Evolutionary conservation across 164 flowering plant species (phyloP).

Genomic region (Umbilicus rupestris): DNA sequence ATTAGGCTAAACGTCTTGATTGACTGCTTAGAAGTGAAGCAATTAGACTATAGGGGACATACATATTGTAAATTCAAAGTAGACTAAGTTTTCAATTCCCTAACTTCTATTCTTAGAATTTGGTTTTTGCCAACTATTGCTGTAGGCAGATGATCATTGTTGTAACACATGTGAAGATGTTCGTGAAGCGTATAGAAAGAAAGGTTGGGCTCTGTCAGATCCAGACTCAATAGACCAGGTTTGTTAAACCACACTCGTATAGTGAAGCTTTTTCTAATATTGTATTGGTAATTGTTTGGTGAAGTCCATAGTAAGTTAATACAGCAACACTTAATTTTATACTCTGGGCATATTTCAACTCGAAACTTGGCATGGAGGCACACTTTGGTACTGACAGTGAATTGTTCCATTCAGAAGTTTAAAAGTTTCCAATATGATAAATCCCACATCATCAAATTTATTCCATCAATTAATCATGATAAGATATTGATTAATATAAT

Average conservation of each 20-base stretch:
- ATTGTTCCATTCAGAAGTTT: neutral
- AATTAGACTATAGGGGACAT: neutral
- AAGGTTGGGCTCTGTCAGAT: slow-evolving; percentile 75
- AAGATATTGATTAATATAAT: neutral
- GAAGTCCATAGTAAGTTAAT: neutral
- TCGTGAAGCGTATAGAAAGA: slow-evolving; percentile 81
- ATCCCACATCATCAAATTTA: neutral
- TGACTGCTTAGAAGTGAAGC: neutral
- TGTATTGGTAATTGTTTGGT: neutral
- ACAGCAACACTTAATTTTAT: neutral
- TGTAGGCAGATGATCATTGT: slow-evolving; percentile 74
- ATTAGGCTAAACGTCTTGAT: no score
- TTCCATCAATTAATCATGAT: no score
- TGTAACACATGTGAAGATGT: slow-evolving; percentile 84
- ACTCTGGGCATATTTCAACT: neutral
- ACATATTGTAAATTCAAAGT: no score
- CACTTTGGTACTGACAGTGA: neutral
- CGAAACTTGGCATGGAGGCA: neutral
- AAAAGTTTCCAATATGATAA: neutral
- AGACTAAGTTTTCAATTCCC: neutral
- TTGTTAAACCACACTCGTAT: slow-evolving; percentile 11
- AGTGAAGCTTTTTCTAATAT: neutral
- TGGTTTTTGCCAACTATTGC: slow-evolving; percentile 2
- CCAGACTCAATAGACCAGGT: slow-evolving; percentile 85
- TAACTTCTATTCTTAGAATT: neutral